Evolutionary conservation across 805 yeast species (phyloP).

Genomic region (Starmerella potacharoeniae): DNA sequence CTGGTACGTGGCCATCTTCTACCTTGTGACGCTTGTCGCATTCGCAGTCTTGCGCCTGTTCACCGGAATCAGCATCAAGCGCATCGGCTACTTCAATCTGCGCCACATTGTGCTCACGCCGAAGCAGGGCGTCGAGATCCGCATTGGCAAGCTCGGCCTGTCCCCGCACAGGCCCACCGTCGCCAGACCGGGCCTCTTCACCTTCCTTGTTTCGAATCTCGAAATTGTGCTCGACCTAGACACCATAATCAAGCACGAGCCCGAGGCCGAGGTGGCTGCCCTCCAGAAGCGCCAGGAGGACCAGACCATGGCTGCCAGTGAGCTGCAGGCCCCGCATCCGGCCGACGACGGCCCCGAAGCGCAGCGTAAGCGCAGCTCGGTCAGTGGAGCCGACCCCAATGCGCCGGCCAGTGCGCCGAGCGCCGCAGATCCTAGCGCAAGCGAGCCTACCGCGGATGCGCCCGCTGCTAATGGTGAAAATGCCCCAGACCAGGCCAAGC

Average conservation of each 20-base stretch:
- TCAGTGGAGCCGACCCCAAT: background rate
- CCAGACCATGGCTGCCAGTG: background rate
- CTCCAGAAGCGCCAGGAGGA: background rate
- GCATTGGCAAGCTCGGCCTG: constrained; percentile 29
- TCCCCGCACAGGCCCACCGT: constrained; percentile 33
- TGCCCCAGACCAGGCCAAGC: background rate
- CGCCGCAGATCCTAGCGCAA: too few relatives aligned
- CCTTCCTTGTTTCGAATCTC: constrained; percentile 26
- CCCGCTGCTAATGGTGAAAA: background rate
- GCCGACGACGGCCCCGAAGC: background rate
- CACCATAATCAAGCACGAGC: constrained; percentile 9
- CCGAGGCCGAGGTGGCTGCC: background rate
- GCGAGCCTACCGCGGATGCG: background rate
- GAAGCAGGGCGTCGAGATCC: constrained; percentile 28
- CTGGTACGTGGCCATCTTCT: constrained; percentile 19
- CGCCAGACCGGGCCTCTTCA: constrained; percentile 33
- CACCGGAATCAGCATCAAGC: constrained; percentile 34
- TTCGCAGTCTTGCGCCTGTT: constrained; percentile 32
- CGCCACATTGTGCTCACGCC: constrained; percentile 30
- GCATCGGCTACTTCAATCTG: constrained; percentile 33
- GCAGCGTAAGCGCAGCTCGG: background rate
- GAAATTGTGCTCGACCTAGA: constrained; percentile 26
- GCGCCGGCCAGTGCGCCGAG: too few relatives aligned
- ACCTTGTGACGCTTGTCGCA: constrained; percentile 29
- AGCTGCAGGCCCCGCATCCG: background rate